Base-by-base conservation (phyloP, 306 rosid genomes). In the Sechiopsis laciniata region DNA sequence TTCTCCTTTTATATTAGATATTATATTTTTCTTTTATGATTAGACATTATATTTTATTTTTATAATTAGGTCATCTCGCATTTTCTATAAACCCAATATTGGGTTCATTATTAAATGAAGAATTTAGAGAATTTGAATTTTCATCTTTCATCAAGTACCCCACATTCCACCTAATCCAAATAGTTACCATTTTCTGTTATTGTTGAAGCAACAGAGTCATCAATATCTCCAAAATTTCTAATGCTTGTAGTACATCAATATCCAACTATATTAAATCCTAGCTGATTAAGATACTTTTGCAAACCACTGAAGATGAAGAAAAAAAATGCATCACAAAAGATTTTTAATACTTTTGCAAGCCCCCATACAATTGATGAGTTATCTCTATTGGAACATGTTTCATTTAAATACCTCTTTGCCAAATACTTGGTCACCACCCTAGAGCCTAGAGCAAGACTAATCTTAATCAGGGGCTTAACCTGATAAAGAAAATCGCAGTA, bases 241-340 rank as follows among this genome's bases (percentile, higher is more conserved):
- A 93, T 93, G 87, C 98, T 90, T 2, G 98, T 93, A 55, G 98
- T 93, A 81, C 98, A 93, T 71, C 98, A 97, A 82, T 93, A 93
- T 56, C 98, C 97, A 81, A 93, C 97, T 42, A 89, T 87, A 81
- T 90, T 3, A 75, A 90, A 93, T 42, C 98, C 98, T 56, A 88
- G 96, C 77, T 90, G 87, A 83, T 93, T 88, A 87, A 93, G 83
- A 84, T 88, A 89, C 89, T 80, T 76, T 82, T 93, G 97, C 88
- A 93, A 81, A 77, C 89, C 97, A 85, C 98, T 93, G 81, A 51
- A 78, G 48, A 40, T 40, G 62, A 12, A 77, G 75, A 12, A 17
- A 55, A 10, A 2, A 2, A n/a, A n/a, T n/a, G n/a, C n/a, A 14
- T 46, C 51, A 46, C 50, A 42, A 10, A 45, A 45, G 10, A 45